Evolutionary conservation across 768 basidiomycete genomes (phyloP).

Genomic region (Suillus discolor): DNA sequence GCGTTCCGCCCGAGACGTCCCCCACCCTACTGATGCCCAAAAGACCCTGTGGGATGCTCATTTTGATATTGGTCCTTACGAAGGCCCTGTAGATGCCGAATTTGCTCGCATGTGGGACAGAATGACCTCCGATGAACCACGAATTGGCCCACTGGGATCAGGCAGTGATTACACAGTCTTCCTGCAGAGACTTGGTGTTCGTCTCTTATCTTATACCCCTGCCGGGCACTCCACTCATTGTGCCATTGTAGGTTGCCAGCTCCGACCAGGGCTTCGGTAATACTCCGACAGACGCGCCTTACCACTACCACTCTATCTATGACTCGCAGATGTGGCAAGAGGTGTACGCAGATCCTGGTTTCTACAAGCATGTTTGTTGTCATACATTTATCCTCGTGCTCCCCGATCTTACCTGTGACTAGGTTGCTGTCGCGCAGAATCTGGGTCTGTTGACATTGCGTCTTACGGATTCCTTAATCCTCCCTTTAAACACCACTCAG

Average conservation of each 20-base stretch:
- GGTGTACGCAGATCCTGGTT: slow-evolving; percentile 74
- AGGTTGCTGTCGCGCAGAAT: slow-evolving; percentile 70
- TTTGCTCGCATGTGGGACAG: slow-evolving; percentile 43
- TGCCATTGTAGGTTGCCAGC: slow-evolving; percentile 34
- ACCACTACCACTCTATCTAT: slow-evolving; percentile 79
- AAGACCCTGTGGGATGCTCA: slow-evolving; percentile 63
- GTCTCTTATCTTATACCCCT: slow-evolving; percentile 20
- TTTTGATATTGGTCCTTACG: slow-evolving; percentile 54
- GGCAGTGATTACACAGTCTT: slow-evolving; percentile 94
- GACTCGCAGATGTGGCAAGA: slow-evolving; percentile 77
- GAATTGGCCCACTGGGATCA: slow-evolving; percentile 67
- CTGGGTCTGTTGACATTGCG: slow-evolving; percentile 67
- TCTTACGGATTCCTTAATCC: slow-evolving; percentile 59
- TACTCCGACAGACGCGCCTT: slow-evolving; percentile 57
- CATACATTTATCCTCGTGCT: background rate
- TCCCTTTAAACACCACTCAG: slow-evolving; percentile 79
- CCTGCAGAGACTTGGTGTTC: slow-evolving; percentile 74
- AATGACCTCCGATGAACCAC: slow-evolving; percentile 27
- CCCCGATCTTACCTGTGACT: background rate
- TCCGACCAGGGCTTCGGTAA: slow-evolving; percentile 32
- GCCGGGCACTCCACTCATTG: background rate
- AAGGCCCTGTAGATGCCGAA: slow-evolving; percentile 43
- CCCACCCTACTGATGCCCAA: slow-evolving; percentile 54
- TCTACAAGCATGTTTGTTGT: slow-evolving; percentile 53
- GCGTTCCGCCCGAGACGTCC: slow-evolving; percentile 52